Conservation (phyloP, 129 eudicot genomes). For the Artemisia tridentata region DNA sequence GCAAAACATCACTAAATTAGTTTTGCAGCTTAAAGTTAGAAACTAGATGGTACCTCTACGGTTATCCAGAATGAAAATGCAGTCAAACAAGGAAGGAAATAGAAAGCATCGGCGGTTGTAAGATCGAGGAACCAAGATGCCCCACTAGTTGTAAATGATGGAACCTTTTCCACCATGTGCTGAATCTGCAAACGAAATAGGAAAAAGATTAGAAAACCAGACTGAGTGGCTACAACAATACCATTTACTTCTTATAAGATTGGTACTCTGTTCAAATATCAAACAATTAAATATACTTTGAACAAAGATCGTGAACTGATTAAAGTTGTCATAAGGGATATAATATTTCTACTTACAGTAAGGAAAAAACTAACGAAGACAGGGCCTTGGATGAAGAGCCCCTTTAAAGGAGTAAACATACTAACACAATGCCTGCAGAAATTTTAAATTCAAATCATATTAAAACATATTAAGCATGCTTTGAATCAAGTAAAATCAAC, state of each 20-base stretch:
- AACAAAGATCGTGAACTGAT: not conserved
- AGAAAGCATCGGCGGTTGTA: slow-evolving; percentile 73
- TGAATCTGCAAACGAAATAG: slow-evolving; percentile 43
- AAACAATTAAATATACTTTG: not conserved
- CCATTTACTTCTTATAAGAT: too few species aligned
- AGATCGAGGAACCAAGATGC: slow-evolving; percentile 82
- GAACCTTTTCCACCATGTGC: slow-evolving; percentile 90
- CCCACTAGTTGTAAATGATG: slow-evolving; percentile 78
- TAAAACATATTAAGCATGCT: not conserved
- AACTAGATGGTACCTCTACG: slow-evolving; percentile 54
- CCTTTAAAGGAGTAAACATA: slow-evolving; percentile 77
- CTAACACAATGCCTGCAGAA: slow-evolving; percentile 74
- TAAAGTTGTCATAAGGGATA: too few species aligned
- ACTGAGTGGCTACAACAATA: too few species aligned
- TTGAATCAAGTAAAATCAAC: slow-evolving; percentile 6
- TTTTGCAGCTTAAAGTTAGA: not conserved
- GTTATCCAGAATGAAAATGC: slow-evolving; percentile 71
- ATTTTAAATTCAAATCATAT: not conserved
- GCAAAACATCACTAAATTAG: too few species aligned
- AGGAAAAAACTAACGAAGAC: slow-evolving; percentile 74
- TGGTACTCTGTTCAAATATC: not conserved
- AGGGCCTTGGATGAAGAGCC: slow-evolving; percentile 73
- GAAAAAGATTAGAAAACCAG: not conserved
- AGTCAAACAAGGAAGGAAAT: slow-evolving; percentile 68
- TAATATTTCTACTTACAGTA: slow-evolving; percentile 52